These are phyloP conservation scores for Stentor roeselii DNA, from an alignment of 73 alveolate genomes.

Conservation along the genomic window DNA sequence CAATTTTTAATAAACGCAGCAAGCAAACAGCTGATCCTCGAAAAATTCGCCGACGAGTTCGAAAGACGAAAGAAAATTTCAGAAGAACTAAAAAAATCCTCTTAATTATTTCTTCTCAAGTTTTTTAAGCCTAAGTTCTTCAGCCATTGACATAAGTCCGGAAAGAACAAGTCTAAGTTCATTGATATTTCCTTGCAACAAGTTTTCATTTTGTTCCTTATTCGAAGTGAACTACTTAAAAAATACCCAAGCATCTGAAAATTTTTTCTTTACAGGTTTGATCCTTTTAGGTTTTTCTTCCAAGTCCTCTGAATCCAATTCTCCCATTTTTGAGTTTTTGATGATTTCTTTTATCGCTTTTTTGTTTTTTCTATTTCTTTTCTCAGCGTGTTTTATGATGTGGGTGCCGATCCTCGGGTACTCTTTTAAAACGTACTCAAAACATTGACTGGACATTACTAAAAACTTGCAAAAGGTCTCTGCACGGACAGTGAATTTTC, in stretches of 20 bases:
- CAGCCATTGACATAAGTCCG: too few species aligned
- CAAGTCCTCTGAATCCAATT: not conserved
- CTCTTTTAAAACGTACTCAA: not conserved
- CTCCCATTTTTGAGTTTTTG: not conserved
- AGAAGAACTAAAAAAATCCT: too few species aligned
- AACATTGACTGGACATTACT: not conserved
- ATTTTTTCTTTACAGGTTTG: not conserved
- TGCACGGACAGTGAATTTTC: constrained; percentile 33
- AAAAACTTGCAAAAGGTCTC: not conserved
- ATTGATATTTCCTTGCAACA: too few species aligned
- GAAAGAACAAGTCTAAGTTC: too few species aligned
- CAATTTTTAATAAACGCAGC: too few species aligned
- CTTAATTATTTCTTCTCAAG: too few species aligned
- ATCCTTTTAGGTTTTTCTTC: too few species aligned
- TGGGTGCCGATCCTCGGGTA: not conserved
- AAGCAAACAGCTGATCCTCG: too few species aligned
- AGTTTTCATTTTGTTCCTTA: not conserved
- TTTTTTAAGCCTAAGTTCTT: too few species aligned
- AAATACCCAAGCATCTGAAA: constrained; percentile 1
- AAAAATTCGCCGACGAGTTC: too few species aligned
- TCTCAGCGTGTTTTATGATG: not conserved
- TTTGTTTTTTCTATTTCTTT: not conserved
- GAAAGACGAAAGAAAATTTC: too few species aligned
- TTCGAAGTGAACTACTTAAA: not conserved
- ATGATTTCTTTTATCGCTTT: constrained; percentile 23